Evolutionary conservation across 108 stramenopile species (phyloP).

Genomic region (Asterionellopsis glacialis): DNA sequence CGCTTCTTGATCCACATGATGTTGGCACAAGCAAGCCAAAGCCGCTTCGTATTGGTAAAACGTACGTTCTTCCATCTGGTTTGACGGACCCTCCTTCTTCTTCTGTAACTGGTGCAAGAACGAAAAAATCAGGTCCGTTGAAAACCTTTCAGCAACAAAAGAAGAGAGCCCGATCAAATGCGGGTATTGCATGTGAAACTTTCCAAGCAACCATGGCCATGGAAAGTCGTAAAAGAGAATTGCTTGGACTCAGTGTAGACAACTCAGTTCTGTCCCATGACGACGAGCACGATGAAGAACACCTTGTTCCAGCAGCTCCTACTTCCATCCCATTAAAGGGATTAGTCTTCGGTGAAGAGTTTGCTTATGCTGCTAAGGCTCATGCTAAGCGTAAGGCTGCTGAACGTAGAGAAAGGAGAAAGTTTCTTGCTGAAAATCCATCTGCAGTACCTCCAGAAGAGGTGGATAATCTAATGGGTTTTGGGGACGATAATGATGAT

Average conservation of each 20-base stretch:
- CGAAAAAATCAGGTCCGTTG: conserved; percentile 4
- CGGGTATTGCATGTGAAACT: conserved; percentile 14
- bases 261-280: conserved; percentile 1
- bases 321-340: conserved; percentile 34
- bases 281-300: neutral
- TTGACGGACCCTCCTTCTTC: conserved; percentile 55
- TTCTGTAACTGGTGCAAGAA: conserved; percentile 71
- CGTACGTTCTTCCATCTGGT: conserved; percentile 69
- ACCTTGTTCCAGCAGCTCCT: conserved; percentile 20
- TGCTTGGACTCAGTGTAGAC: conserved; percentile 1
- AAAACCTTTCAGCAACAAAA: neutral
- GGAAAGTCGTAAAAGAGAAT: conserved; percentile 4
- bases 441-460: conserved; percentile 1
- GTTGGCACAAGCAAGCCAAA: conserved; percentile 21
- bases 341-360: conserved; percentile 73
- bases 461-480: conserved; percentile 8
- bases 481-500: conserved; percentile 28
- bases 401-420: conserved; percentile 29
- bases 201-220: conserved; percentile 8
- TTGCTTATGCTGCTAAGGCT: conserved; percentile 74
- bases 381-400: conserved; percentile 54
- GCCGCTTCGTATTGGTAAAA: conserved; percentile 71
- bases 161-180: neutral
- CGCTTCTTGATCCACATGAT: conserved; percentile 81
- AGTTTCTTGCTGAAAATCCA: conserved; percentile 8